Conservation (phyloP, 2,329 filamentous ascomycete genomes). For the Cytospora mali region DNA sequence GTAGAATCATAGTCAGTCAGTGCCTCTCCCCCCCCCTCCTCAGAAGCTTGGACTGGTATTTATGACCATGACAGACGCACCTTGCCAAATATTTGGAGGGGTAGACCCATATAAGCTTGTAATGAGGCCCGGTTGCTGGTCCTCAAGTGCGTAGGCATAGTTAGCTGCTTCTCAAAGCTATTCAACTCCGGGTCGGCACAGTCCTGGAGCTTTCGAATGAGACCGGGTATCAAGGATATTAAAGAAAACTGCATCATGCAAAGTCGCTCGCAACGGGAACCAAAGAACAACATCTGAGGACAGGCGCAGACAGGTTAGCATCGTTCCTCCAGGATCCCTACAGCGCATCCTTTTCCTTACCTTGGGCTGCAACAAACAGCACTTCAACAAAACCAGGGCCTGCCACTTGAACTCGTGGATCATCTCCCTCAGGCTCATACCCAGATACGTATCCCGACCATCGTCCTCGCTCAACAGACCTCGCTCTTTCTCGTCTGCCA, state of each 20-base stretch:
- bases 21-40: too few species aligned
- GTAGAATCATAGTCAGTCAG: constrained; percentile 21
- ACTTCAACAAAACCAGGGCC: constrained; percentile 92
- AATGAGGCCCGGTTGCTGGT: constrained; percentile 91
- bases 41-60: not conserved
- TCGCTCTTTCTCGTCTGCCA: constrained; percentile 67
- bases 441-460: constrained; percentile 84
- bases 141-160: constrained; percentile 79
- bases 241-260: constrained; percentile 99
- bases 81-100: constrained; percentile 93
- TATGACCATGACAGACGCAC: constrained; percentile 44
- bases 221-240: constrained; percentile 89
- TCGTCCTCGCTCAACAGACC: constrained; percentile 64
- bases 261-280: constrained; percentile 89
- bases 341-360: constrained; percentile 46
- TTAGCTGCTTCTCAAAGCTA: constrained; percentile 73
- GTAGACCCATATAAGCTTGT: constrained; percentile 90
- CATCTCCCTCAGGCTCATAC: constrained; percentile 84
- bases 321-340: not conserved
- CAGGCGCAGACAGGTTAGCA: not conserved
- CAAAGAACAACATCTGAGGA: constrained; percentile 92
- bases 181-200: constrained; percentile 93
- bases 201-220: constrained; percentile 90
- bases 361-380: constrained; percentile 91
- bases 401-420: constrained; percentile 95